Conservation (phyloP, 371 early-diverging fungal species). For the Rhizopus microsporus region DNA sequence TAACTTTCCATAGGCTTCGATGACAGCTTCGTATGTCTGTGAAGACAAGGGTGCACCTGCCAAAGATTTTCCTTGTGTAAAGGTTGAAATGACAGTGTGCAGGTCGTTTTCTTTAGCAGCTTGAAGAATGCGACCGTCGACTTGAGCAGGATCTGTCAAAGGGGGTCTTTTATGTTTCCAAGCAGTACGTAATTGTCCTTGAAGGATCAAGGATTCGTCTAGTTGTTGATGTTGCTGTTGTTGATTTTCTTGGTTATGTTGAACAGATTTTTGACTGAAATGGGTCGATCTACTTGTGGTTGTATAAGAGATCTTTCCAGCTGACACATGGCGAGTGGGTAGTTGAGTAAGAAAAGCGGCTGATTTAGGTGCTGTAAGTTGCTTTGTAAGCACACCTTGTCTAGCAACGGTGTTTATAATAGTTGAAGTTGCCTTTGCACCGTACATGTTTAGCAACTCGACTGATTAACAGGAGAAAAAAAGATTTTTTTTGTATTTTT, state of each 20-base stretch:
- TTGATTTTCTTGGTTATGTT: constrained; percentile 21
- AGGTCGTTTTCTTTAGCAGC: constrained; percentile 28
- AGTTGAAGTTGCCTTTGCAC: constrained; percentile 49
- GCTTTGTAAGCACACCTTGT: constrained; percentile 48
- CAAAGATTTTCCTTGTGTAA: constrained; percentile 29
- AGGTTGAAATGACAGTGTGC: constrained; percentile 32
- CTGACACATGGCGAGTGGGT: constrained; percentile 44
- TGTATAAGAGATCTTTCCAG: constrained; percentile 47
- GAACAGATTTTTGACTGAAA: constrained; percentile 21
- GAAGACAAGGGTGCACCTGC: constrained; percentile 29
- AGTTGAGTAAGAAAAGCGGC: constrained; percentile 41
- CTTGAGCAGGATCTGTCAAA: constrained; percentile 18
- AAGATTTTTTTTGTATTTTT: not conserved
- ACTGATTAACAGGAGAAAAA: constrained; percentile 1
- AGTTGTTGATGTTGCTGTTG: constrained; percentile 15
- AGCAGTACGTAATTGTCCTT: not conserved
- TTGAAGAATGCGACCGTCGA: constrained; percentile 34
- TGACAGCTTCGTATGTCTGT: constrained; percentile 51
- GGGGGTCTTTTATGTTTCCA: constrained; percentile 5
- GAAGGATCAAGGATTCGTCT: not conserved
- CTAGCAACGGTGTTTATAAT: constrained; percentile 44
- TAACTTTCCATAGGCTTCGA: constrained; percentile 44
- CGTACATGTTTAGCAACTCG: constrained; percentile 31
- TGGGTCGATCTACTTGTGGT: constrained; percentile 36
- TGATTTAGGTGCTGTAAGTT: constrained; percentile 40